Evolutionary conservation across 257 asterid species (phyloP), one percentile per base, ranked within the genome.

Genomic region (Cinchona pubescens): DNA sequence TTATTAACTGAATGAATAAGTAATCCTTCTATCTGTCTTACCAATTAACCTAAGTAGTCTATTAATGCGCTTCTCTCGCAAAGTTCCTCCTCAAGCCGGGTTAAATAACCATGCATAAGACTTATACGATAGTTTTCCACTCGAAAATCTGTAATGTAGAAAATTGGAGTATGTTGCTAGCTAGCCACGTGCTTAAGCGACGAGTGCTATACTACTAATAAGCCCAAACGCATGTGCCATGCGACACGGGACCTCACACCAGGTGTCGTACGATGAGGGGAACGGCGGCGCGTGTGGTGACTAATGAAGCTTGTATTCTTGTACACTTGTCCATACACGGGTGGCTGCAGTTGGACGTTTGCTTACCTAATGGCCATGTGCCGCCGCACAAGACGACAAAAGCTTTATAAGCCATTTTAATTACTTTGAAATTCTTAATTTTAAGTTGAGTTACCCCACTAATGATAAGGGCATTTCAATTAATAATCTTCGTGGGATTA

Each of bases 241-340:
- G 63, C 51, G 74, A 73, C 77, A 62, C 79, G 83, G 83, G 79
- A 55, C 49, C 67, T n/a, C 2, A 5, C 40, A 40, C 51, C 79
- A 79, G 42, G 86, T 82, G 83, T 79, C 86, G 53, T 40, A 74
- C 21, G 53, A n/a, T 29, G 76, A 46, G 80, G 67, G 69, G 72
- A 72, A 70, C 75, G 76, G 73, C 78, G 78, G 82, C 82, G 77
- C 83, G 80, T 79, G 79, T 59, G 73, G 62, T 25, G 56, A n/a
- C 29, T 30, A 6, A 40, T 32, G 64, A 23, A n/a, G n/a, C 29
- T 30, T 35, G 71, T 21, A 18, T 8, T 10, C 23, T 59, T 43
- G 29, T 5, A 38, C 78, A 72, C 80, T 29, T 76, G 79, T 76
- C 48, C 2, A n/a, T 2, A 19, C 37, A 42, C 79, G 49, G 76